Base-by-base conservation (phyloP, 1,139 yeast species). In the Saccharomycopsis phalli region DNA sequence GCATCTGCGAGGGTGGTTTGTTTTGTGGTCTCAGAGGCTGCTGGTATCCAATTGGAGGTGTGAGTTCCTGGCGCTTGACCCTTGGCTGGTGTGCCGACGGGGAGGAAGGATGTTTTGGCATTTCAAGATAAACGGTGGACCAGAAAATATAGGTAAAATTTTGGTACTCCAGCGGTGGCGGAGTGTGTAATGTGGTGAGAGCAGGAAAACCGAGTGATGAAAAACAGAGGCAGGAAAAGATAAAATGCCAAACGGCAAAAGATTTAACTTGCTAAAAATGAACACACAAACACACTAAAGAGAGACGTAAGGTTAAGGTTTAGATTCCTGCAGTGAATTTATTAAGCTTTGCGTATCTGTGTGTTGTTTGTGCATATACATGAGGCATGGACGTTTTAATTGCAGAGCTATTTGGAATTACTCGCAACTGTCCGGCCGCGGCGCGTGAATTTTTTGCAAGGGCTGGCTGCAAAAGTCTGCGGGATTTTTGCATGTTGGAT, bases 31-130 rank as follows among this genome's bases (percentile, higher is more conserved):
- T 26, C 20, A 26, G 30, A 14, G 18, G 30, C 23, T 23, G 29
- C 31, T 35, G 38, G n/a, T 19, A 11, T 5, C 26, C 22, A 23
- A n/a, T 31, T 30, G 25, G 21, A 17, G 22, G 19, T 7, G 28
- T 32, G 17, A 42, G 17, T 11, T 42, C 40, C 18, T 42, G 46
- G 6, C 47, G 38, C 26, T 45, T 45, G 20, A 42, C 34, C 30
- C 47, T 21, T 11, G 42, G 47, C 8, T 28, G 42, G 13, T 32
- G 32, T n/a, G 36, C 23, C n/a, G n/a, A n/a, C 11, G 47, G 47
- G 8, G 46, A 42, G n/a, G 40, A 20, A n/a, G 31, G 39, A 13
- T 42, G 41, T 39, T 42, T 45, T 5, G 44, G 13, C 42, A 34
- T 40, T n/a, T n/a, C n/a, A n/a, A n/a, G n/a, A n/a, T n/a, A n/a